Conservation (phyloP, 139 green algal genomes). For the Coelastrella sp. region DNA sequence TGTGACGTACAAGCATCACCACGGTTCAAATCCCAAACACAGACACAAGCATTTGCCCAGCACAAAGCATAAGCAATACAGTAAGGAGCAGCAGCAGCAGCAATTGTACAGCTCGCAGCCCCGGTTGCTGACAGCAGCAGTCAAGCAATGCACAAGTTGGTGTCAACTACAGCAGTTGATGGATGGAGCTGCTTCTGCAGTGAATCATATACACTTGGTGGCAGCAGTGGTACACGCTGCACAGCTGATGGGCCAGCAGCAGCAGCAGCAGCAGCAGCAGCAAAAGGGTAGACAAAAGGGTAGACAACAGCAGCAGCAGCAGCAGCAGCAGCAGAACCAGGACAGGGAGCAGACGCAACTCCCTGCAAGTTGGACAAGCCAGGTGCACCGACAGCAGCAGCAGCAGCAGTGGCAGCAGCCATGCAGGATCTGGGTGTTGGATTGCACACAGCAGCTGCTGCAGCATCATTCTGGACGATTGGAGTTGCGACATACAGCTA, state of each 20-base stretch:
- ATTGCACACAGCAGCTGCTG: slow-evolving; percentile 6
- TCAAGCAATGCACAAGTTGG: slow-evolving; percentile 24
- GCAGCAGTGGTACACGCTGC: slow-evolving; percentile 28
- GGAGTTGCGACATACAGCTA: slow-evolving; percentile 26
- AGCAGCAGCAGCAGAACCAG: neutral
- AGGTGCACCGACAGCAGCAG: neutral
- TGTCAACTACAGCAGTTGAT: slow-evolving; percentile 8
- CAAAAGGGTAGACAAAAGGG: neutral
- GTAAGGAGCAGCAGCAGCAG: slow-evolving; percentile 16
- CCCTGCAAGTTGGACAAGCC: too few species aligned
- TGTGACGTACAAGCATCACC: too few species aligned
- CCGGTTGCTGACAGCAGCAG: neutral
- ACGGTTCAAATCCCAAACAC: too few species aligned
- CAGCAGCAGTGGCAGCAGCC: neutral
- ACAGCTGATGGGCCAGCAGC: slow-evolving; percentile 12
- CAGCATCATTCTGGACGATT: neutral
- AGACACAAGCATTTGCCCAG: neutral
- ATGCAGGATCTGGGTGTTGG: neutral
- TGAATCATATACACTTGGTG: slow-evolving; percentile 46
- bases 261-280: slow-evolving; percentile 32
- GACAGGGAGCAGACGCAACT: too few species aligned
- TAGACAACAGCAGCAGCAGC: neutral
- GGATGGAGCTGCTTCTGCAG: neutral
- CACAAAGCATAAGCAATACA: neutral
- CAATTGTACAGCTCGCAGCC: neutral